Base-by-base conservation (phyloP, 2,329 filamentous ascomycete species). In the Alternaria sp. region DNA sequence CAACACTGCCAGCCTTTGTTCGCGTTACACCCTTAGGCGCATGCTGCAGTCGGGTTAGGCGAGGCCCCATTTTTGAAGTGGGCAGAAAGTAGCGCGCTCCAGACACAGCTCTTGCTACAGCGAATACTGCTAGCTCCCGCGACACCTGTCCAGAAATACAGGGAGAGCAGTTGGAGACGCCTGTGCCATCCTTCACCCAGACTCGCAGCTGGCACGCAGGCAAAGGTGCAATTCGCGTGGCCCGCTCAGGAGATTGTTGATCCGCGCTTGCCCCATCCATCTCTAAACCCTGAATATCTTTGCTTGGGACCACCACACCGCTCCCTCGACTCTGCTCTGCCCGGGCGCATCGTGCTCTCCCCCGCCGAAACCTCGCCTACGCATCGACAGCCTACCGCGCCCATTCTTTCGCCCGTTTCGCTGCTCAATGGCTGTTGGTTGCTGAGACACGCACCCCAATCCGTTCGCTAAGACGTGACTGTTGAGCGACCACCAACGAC, bases 271-370 rank as follows among this genome's bases (percentile, higher is more conserved):
- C 70, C 72, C 54, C 52, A 60, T 67, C 67, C 67, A 69, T 63
- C 61, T 68, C 64, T 61, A 57, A 70, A 73, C 67, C 70, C 73
- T 69, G 68, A 69, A 69, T 56, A 62, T 67, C 59, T 62, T 60
- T 70, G 62, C 64, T 67, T 59, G 61, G 63, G 62, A 25, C 62
- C 40, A 65, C 63, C 73, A 75, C 74, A 76, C 74, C 74, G 72
- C 74, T 70, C 62, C 65, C 67, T 63, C 71, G 65, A 69, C 68
- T 65, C 69, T 69, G 67, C 68, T 60, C 67, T 68, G 19, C 36
- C 60, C 25, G 56, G 26, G 66, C 68, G 65, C 55, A 32, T 47
- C 23, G 36, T 30, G 49, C n/a, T 56, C 54, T 54, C 61, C 69
- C 66, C 68, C 71, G 65, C 69, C 59, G 57, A 60, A 61, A 55